Evolutionary conservation across 306 rosid species (phyloP).

Genomic region (Comarum palustre): DNA sequence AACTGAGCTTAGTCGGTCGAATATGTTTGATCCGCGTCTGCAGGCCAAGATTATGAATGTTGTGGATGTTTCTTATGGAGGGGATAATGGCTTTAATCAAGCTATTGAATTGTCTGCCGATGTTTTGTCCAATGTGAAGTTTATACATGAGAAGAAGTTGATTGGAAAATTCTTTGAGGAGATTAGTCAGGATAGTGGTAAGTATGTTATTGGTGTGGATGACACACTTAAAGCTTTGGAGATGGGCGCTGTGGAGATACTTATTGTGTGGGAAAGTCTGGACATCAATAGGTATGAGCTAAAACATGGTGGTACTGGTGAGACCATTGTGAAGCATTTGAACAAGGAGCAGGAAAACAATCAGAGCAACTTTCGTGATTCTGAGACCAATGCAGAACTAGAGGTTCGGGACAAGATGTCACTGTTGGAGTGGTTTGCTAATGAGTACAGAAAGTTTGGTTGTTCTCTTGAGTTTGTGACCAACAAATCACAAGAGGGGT

Average conservation of each 20-base stretch:
- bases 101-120: neutral
- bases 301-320: neutral
- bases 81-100: neutral
- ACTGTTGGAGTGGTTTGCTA: neutral
- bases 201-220: neutral
- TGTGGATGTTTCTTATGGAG: neutral
- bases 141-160: neutral
- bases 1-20: neutral
- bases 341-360: neutral
- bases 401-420: neutral
- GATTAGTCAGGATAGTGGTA: neutral
- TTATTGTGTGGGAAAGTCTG: neutral
- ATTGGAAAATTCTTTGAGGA: neutral
- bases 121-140: neutral
- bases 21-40: neutral
- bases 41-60: neutral
- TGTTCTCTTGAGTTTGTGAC: neutral
- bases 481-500: neutral
- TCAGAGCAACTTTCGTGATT: neutral
- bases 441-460: neutral
- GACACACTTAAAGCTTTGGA: neutral
- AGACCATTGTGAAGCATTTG: neutral
- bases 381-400: neutral
- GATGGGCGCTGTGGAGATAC: neutral
- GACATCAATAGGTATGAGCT: neutral